Evolutionary conservation across 306 rosid species (phyloP).

Genomic region (Quillaja saponaria): DNA sequence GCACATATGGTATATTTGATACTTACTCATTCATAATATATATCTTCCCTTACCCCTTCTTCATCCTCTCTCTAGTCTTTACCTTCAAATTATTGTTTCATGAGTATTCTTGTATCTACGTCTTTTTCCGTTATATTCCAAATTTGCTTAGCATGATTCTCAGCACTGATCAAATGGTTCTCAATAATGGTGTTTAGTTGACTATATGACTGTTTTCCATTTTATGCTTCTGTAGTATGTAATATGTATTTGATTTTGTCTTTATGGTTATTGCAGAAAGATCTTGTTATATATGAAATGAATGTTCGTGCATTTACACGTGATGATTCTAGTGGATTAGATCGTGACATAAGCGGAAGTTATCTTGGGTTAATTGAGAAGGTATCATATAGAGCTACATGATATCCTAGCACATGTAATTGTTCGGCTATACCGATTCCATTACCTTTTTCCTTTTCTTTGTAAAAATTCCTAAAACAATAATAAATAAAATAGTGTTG

Average conservation of each 20-base stretch:
- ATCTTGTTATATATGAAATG: constrained; percentile 96
- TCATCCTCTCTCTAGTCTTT: no score
- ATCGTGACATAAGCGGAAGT: constrained; percentile 69
- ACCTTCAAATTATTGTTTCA: constrained; percentile 23
- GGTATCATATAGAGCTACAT: constrained; percentile 49
- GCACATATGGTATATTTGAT: constrained; percentile 5
- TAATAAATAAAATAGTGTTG: constrained; percentile 11
- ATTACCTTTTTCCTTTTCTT: constrained; percentile 7
- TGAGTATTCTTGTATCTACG: constrained; percentile 17
- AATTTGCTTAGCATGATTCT: constrained; percentile 9
- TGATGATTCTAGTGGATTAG: constrained; percentile 82
- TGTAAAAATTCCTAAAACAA: constrained; percentile 7
- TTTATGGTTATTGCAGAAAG: constrained; percentile 57
- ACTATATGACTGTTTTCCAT: constrained; percentile 8
- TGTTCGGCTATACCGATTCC: constrained; percentile 5
- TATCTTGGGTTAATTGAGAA: constrained; percentile 91
- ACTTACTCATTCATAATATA: no score
- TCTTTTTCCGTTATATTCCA: constrained; percentile 15
- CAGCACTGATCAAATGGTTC: constrained; percentile 8
- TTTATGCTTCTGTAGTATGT: constrained; percentile 14
- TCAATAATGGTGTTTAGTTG: constrained; percentile 21
- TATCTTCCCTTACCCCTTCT: no score
- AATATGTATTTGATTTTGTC: constrained; percentile 13
- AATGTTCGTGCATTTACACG: constrained; percentile 85
- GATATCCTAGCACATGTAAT: not conserved